Evolutionary conservation across 148 eudicot species (phyloP).

Genomic region (Rhododendron vialii): DNA sequence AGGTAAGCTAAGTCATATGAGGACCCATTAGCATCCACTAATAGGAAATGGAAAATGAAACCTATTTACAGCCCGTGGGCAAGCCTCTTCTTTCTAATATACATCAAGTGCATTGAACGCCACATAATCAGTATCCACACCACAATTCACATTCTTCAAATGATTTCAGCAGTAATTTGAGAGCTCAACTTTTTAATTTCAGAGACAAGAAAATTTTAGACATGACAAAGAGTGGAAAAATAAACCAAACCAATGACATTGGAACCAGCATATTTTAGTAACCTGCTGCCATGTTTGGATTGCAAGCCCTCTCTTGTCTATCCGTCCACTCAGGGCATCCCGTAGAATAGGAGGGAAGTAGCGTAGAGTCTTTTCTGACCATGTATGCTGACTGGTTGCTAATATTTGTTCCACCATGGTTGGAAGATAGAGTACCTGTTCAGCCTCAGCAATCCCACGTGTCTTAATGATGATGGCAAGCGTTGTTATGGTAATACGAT

Average conservation of each 20-base stretch:
- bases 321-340: constrained; percentile 68
- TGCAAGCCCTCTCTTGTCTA: constrained; percentile 71
- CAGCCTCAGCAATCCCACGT: constrained; percentile 93
- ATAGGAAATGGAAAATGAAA: not conserved
- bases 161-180: not conserved
- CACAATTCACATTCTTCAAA: not conserved
- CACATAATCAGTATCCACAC: not conserved
- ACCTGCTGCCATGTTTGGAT: constrained; percentile 99
- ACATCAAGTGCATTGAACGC: not conserved
- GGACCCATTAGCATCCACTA: not conserved
- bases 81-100: not conserved
- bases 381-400: constrained; percentile 86
- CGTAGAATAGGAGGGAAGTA: constrained; percentile 78
- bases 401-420: constrained; percentile 87
- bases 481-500: constrained; percentile 65
- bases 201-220: not conserved
- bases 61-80: not conserved
- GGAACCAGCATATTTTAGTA: not conserved
- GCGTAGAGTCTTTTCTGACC: constrained; percentile 94
- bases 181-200: not conserved
- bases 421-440: constrained; percentile 79
- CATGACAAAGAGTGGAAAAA: not conserved
- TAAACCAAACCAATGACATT: not conserved
- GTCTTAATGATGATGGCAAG: constrained; percentile 94
- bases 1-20: not conserved